Conservation (phyloP, 371 early-diverging fungal species). For the Mortierella sp. region DNA sequence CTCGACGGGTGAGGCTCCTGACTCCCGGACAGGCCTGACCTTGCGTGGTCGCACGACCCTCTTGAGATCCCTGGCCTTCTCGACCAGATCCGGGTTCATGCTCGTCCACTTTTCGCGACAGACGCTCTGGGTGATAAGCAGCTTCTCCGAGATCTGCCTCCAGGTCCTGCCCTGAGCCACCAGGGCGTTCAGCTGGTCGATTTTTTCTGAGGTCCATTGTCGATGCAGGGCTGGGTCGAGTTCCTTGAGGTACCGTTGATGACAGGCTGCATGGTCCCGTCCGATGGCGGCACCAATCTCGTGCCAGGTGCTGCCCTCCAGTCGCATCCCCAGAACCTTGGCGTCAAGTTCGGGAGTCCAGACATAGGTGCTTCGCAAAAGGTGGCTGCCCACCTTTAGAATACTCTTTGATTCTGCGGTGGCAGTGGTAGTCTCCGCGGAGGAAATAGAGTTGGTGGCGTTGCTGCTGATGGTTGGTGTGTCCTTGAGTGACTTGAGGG, state of each 20-base stretch:
- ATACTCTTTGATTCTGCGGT: not conserved
- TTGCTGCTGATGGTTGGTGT: not conserved
- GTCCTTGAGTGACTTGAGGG: slow-evolving; percentile 1
- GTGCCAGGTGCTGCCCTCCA: slow-evolving; percentile 44
- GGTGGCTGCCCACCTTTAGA: not conserved
- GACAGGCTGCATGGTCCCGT: slow-evolving; percentile 12
- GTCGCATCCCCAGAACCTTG: slow-evolving; percentile 37
- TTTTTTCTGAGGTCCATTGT: slow-evolving; percentile 23
- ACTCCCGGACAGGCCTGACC: not conserved
- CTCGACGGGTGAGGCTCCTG: not conserved
- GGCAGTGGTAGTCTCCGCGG: not conserved
- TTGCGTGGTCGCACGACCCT: not conserved
- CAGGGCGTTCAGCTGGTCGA: slow-evolving; percentile 28
- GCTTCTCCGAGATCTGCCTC: slow-evolving; percentile 26
- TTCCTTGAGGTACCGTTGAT: slow-evolving; percentile 30
- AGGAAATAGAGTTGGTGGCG: not conserved
- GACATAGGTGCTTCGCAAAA: not conserved
- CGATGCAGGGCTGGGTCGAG: slow-evolving; percentile 32
- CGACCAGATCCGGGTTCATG: slow-evolving; percentile 16
- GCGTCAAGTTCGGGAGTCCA: slow-evolving; percentile 39
- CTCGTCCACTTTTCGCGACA: slow-evolving; percentile 43
- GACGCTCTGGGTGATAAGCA: slow-evolving; percentile 18
- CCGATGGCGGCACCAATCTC: slow-evolving; percentile 37
- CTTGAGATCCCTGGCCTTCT: slow-evolving; percentile 6
- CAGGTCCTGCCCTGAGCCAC: slow-evolving; percentile 32